Evolutionary conservation across 2,329 filamentous ascomycete genomes (phyloP).

Genomic region (Hypoxylon sp.): DNA sequence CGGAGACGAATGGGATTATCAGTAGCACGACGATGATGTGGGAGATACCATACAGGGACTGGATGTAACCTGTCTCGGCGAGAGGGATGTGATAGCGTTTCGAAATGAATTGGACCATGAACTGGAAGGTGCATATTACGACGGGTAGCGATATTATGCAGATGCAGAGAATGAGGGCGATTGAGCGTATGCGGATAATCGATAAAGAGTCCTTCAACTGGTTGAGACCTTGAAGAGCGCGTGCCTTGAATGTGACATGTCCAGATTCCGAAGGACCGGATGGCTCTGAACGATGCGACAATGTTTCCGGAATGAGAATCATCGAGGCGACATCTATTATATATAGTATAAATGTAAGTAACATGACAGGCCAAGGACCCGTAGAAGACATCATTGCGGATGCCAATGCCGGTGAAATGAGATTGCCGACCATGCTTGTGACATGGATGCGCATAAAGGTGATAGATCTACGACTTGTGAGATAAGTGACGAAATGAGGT

Average conservation of each 20-base stretch:
- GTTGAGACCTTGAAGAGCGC: constrained; percentile 23
- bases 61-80: constrained; percentile 50
- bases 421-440: constrained; percentile 50
- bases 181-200: constrained; percentile 40
- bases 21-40: constrained; percentile 45
- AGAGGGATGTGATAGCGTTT: constrained; percentile 49
- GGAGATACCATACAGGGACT: constrained; percentile 48
- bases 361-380: constrained; percentile 50
- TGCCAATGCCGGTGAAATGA: constrained; percentile 54
- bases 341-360: constrained; percentile 44
- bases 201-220: constrained; percentile 42
- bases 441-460: constrained; percentile 52
- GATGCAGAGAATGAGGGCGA: constrained; percentile 42
- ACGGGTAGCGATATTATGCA: constrained; percentile 40
- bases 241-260: constrained; percentile 17
- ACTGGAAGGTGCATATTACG: constrained; percentile 43
- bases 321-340: constrained; percentile 37
- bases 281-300: constrained; percentile 11
- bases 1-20: constrained; percentile 46
- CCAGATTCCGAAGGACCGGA: neutral
- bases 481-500: neutral
- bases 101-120: constrained; percentile 50
- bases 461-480: constrained; percentile 48
- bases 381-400: constrained; percentile 52
- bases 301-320: constrained; percentile 47